These are phyloP conservation scores for Tilletia horrida DNA, from an alignment of 1,284 basidiomycete species.

Conservation along the genomic window DNA sequence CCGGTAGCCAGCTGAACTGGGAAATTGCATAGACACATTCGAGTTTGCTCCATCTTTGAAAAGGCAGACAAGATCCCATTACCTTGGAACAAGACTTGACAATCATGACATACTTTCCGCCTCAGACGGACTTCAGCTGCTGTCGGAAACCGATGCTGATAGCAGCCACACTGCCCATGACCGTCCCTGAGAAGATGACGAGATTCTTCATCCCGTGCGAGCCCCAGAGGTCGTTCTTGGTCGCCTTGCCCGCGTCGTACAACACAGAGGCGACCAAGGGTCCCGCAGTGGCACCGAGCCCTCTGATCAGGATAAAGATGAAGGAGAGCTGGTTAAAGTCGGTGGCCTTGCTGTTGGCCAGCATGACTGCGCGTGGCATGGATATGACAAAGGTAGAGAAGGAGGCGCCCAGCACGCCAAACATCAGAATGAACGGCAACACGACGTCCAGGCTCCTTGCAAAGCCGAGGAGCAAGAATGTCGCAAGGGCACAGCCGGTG, in stretches of 20 bases:
- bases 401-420: constrained; percentile 27
- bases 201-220: background rate
- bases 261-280: constrained; percentile 32
- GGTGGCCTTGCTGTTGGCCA: background rate
- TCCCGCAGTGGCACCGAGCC: constrained; percentile 33
- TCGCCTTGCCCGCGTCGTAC: constrained; percentile 19
- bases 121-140: background rate
- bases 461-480: constrained; percentile 39
- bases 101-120: too few species aligned
- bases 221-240: constrained; percentile 27
- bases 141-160: background rate
- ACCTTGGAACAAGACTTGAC: too few species aligned
- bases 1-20: constrained; percentile 79
- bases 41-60: too few species aligned
- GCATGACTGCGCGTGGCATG: background rate
- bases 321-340: constrained; percentile 26
- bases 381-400: constrained; percentile 5
- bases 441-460: constrained; percentile 34
- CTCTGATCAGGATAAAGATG: constrained; percentile 29
- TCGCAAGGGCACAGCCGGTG: constrained; percentile 29
- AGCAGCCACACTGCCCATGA: background rate
- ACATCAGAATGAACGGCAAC: constrained; percentile 36
- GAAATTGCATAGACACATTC: constrained; percentile 60
- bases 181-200: background rate
- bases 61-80: too few species aligned